Base-by-base conservation (phyloP, 2,329 filamentous ascomycete genomes). In the Achaetomium macrosporum region DNA sequence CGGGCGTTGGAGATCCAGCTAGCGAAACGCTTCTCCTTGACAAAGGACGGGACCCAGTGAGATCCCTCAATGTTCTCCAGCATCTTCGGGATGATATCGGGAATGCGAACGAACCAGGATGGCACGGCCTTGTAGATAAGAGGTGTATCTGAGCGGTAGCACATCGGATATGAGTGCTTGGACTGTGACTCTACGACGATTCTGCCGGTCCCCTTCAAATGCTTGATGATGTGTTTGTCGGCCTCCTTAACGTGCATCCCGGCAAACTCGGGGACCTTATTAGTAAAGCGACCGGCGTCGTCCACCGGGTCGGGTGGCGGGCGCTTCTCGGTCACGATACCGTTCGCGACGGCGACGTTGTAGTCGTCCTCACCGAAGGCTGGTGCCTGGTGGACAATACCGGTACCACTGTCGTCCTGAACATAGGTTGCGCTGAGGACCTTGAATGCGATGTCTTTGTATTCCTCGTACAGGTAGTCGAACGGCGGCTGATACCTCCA, bases 291-390 rank as follows among this genome's bases (percentile, higher is more conserved):
- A 39, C 90, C 92, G 31, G 80, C 81, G 47, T 92, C 87, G 63
- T 95, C 86, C n/a, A 96, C 85, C 1, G 92, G 92, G 66, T 95
- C 92, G 1, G 91, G 90, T n/a, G 92, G 90, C 35, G 83, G 76
- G 50, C 88, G 83, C 54, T 82, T 79, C 60, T 90, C 86, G 57
- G 71, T 86, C 65, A 96, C 86, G 62, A 95, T 79, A 40, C 90
- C 91, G 42, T 82, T 76, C 53, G 85, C 83, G 56, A 90, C 69
- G 9, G 87, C 88, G 54, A 93, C 83, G 60, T 85, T 85, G 75
- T 95, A 96, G 84, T 97, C 92, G 59, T 96, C 92, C 71, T 96
- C 89, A 79, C 92, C 92, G 66, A 92, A 96, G 1, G 90, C 90
- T 2, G 92, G 92, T 5, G 92, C 81, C 70, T 96, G 90, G 70